Base-by-base conservation (phyloP, 2,329 filamentous ascomycete species). In the Neocucurbitaria cava region DNA sequence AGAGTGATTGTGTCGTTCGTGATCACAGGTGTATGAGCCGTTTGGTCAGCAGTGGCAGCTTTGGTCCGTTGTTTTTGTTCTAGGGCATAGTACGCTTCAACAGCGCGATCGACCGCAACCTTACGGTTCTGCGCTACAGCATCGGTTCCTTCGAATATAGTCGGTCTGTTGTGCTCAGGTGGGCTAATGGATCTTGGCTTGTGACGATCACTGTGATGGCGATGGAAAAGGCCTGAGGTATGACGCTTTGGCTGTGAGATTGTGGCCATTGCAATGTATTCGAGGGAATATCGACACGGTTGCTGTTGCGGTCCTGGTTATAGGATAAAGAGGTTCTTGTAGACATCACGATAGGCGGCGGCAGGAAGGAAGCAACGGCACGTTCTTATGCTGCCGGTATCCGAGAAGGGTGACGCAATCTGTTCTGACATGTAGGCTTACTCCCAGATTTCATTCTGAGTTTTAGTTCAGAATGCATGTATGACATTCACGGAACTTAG, bases 61-160 rank as follows among this genome's bases (percentile, higher is more conserved):
- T 56, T 49, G 17, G 46, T 49, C 28, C 52, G 51, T 28, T 44
- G 48, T 26, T 57, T 43, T 1, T 44, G 38, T 31, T 58, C 61
- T 23, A 64, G 52, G 8, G 61, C 61, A 31, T 62, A 49, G 56
- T 64, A 54, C 2, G 57, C 52, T 38, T 64, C 54, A 46, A 62
- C 42, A 44, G 62, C 43, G n/a, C 59, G 54, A 23, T 55, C 52
- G 24, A 64, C 54, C 9, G 61, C 52, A 0, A 60, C 52, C 47
- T 50, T 58, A 17, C 52, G 59, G 11, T 64, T 62, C 21, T 56
- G 56, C n/a, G 52, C 39, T 2, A 64, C 52, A 20, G 56, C 51
- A 26, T 64, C 61, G 33, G 61, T 64, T 40, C 61, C 61, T 42
- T 62, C 33, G 52, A 64, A 64, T 31, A 61, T 13, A 2, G 15